phyloP scores from a whole-genome alignment of 176 grass and related monocot genomes.

The Triticum timopheevii region DNA sequence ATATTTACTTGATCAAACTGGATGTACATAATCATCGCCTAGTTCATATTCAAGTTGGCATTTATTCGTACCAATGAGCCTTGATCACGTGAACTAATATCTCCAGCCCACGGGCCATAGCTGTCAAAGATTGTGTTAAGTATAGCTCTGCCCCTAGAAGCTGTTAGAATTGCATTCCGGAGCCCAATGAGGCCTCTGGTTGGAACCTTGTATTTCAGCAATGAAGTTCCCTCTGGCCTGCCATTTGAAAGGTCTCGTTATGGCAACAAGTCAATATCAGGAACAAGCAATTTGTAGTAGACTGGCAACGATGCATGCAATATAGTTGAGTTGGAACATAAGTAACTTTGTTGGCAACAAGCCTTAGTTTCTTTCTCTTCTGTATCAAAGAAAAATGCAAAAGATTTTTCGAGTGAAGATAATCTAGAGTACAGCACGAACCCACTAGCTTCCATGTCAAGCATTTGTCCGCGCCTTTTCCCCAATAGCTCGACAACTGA shows the following conservation, averaged over 20 bases:
- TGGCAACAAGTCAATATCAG: constrained; percentile 26
- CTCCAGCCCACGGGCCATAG: constrained; percentile 83
- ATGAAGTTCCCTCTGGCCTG: constrained; percentile 75
- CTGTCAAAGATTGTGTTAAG: constrained; percentile 92
- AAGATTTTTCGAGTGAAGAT: not conserved
- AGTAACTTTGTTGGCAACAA: not conserved
- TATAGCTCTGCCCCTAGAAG: constrained; percentile 86
- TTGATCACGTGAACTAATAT: constrained; percentile 73
- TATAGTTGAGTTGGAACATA: not conserved
- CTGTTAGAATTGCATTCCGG: constrained; percentile 89
- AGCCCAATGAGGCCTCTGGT: constrained; percentile 95
- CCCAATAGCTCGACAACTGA: constrained; percentile 92
- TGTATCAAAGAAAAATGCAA: not conserved
- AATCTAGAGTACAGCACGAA: constrained; percentile 34
- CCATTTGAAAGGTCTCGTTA: constrained; percentile 34
- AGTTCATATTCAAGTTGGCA: too few species aligned
- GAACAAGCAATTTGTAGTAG: not conserved
- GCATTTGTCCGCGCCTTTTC: constrained; percentile 89
- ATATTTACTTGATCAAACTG: too few species aligned
- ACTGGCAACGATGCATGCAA: not conserved
- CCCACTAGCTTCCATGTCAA: constrained; percentile 91
- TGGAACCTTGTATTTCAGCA: constrained; percentile 95
- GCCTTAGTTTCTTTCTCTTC: not conserved
- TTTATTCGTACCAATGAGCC: constrained; percentile 79
- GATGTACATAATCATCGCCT: too few species aligned